phyloP scores from a whole-genome alignment of 139 green algal species.

The Closterium sp. region DNA sequence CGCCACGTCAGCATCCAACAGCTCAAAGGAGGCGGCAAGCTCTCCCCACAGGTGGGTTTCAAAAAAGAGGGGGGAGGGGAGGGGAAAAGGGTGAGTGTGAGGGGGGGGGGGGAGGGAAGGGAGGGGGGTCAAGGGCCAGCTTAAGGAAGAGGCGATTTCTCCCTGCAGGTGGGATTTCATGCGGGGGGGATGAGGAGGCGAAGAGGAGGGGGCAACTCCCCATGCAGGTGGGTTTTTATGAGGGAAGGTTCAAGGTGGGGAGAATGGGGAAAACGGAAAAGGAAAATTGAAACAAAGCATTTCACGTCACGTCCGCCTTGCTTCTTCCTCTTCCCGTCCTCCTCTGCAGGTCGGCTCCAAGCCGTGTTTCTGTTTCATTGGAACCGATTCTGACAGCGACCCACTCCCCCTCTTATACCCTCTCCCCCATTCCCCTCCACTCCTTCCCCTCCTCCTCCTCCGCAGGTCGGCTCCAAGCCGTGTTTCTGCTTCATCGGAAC shows the following conservation, averaged over 20 bases:
- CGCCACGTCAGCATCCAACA: slow-evolving; percentile 22
- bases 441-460: neutral
- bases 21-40: slow-evolving; percentile 20
- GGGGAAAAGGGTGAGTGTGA: neutral
- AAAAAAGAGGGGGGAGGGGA: too few relatives aligned
- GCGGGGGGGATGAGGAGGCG: too few relatives aligned
- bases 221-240: neutral
- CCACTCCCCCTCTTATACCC: neutral
- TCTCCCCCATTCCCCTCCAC: too few relatives aligned
- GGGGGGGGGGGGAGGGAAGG: neutral
- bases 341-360: slow-evolving; percentile 25
- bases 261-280: too few relatives aligned
- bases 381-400: slow-evolving; percentile 42
- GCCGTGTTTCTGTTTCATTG: slow-evolving; percentile 47
- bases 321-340: neutral
- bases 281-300: too few relatives aligned
- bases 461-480: slow-evolving; percentile 40
- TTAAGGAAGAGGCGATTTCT: too few relatives aligned
- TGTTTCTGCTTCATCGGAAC: slow-evolving; percentile 43
- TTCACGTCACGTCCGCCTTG: neutral
- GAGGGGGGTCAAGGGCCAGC: too few relatives aligned
- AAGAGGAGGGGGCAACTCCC: too few relatives aligned
- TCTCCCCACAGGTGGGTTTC: slow-evolving; percentile 14
- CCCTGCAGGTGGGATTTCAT: neutral
- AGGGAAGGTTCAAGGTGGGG: too few relatives aligned